Conservation (phyloP, 176 grass and related monocot genomes). For the Puccinellia tenuiflora region DNA sequence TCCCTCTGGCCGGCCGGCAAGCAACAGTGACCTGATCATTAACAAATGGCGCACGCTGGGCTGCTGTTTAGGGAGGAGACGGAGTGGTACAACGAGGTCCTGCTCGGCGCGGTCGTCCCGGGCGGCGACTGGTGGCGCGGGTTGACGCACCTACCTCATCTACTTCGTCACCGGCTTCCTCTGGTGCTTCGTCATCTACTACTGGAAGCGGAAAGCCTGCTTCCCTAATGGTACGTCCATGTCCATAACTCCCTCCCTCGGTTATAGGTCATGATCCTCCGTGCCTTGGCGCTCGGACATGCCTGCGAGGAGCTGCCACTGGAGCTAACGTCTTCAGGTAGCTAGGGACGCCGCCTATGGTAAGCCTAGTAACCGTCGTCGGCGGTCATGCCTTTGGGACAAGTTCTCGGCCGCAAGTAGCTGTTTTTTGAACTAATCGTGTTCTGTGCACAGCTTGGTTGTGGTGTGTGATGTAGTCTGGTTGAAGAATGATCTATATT, state of each 20-base stretch:
- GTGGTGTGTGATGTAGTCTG: neutral
- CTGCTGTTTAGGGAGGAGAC: constrained; percentile 59
- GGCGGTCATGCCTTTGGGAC: too few species aligned
- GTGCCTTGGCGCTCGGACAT: too few species aligned
- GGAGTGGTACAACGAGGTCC: constrained; percentile 74
- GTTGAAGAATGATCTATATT: neutral
- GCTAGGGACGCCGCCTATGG: too few species aligned
- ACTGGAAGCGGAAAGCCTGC: constrained; percentile 79
- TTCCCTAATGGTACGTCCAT: constrained; percentile 65
- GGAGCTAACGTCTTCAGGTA: too few species aligned
- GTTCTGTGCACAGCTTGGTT: neutral
- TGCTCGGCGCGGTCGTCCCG: constrained; percentile 52
- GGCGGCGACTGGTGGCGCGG: constrained; percentile 45
- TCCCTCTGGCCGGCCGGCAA: too few species aligned
- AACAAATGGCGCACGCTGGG: too few species aligned
- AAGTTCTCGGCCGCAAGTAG: too few species aligned
- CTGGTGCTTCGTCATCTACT: constrained; percentile 93
- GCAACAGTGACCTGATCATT: too few species aligned
- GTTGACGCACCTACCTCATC: constrained; percentile 58
- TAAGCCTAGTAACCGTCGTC: too few species aligned
- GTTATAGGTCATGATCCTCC: neutral
- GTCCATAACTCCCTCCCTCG: too few species aligned
- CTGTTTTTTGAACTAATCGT: too few species aligned
- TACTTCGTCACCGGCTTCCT: constrained; percentile 85
- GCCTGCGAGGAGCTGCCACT: too few species aligned